Evolutionary conservation across 106 monocot genomes (phyloP).

Genomic region (Dioscorea alata): DNA sequence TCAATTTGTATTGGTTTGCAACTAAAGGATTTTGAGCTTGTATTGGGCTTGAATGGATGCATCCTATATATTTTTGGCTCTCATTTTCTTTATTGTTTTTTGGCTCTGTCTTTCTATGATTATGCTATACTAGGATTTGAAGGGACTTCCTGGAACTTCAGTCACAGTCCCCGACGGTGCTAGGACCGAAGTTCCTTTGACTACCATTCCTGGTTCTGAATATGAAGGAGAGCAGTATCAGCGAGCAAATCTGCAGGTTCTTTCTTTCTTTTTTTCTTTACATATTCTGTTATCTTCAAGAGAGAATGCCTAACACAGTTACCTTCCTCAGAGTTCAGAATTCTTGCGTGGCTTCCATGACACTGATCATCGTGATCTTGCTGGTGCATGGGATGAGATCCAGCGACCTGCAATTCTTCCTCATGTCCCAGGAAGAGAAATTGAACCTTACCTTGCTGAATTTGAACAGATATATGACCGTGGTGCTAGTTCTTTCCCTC

Average conservation of each 20-base stretch:
- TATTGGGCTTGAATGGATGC: too few relatives aligned
- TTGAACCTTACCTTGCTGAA: constrained; percentile 29
- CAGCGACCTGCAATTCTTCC: constrained; percentile 32
- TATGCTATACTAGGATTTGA: constrained; percentile 38
- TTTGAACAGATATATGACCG: constrained; percentile 51
- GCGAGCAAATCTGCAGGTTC: constrained; percentile 37
- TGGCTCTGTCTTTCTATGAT: background rate
- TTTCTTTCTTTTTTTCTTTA: background rate
- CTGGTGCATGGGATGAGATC: constrained; percentile 55
- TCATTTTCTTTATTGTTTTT: too few relatives aligned
- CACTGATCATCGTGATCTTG: constrained; percentile 35
- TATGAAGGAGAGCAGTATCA: constrained; percentile 46
- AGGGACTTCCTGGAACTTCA: constrained; percentile 50
- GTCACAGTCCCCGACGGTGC: constrained; percentile 36
- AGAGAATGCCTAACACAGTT: constrained; percentile 9
- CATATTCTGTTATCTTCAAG: background rate
- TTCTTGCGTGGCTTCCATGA: constrained; percentile 43
- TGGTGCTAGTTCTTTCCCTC: constrained; percentile 15
- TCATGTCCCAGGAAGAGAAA: constrained; percentile 29
- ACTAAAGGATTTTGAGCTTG: too few relatives aligned
- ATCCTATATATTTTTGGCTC: too few relatives aligned
- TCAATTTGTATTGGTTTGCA: too few relatives aligned
- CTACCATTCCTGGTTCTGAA: constrained; percentile 60
- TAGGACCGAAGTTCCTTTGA: constrained; percentile 36
- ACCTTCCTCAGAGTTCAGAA: constrained; percentile 31